A percentile compares a stretch with the other conserved stretches of the same genome.
These are phyloP conservation scores for Phytophthora sp. DNA, from an alignment of 352 stramenopile species.

Conservation along the genomic window DNA sequence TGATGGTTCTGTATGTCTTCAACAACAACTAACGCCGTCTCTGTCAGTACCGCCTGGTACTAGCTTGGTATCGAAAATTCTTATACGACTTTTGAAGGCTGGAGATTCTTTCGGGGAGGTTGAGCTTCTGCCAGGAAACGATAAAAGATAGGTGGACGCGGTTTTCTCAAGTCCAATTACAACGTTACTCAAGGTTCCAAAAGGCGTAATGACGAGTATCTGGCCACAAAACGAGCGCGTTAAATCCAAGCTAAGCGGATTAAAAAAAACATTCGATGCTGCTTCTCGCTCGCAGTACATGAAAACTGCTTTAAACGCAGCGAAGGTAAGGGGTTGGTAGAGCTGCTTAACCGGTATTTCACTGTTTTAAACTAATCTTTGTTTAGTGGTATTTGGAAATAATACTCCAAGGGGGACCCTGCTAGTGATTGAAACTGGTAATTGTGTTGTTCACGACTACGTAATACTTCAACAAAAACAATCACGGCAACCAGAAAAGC, in stretches of 20 bases:
- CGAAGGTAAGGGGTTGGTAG: slow-evolving; percentile 33
- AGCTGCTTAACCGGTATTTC: neutral
- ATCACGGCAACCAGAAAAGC: neutral
- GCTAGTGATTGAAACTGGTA: slow-evolving; percentile 45
- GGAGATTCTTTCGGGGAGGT: slow-evolving; percentile 60
- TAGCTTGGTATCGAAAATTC: slow-evolving; percentile 22
- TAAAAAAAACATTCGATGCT: slow-evolving; percentile 40
- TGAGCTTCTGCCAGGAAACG: slow-evolving; percentile 35
- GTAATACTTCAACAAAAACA: slow-evolving; percentile 37
- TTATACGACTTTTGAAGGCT: slow-evolving; percentile 30
- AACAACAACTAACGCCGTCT: slow-evolving; percentile 27
- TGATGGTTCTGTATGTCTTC: slow-evolving; percentile 37
- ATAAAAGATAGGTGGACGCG: slow-evolving; percentile 38
- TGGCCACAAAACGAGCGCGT: slow-evolving; percentile 39
- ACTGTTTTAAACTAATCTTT: neutral
- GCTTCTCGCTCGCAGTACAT: slow-evolving; percentile 46
- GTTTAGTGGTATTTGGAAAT: slow-evolving; percentile 39
- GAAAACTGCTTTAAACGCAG: slow-evolving; percentile 41
- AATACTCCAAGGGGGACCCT: slow-evolving; percentile 30
- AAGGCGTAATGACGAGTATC: slow-evolving; percentile 34
- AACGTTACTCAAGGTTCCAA: slow-evolving; percentile 45
- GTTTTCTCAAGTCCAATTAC: slow-evolving; percentile 21
- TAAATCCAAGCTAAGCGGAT: slow-evolving; percentile 35
- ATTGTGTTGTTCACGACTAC: slow-evolving; percentile 50
- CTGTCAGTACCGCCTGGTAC: neutral